A percentile compares a stretch with the other conserved stretches of the same genome.
phyloP scores from a whole-genome alignment of 306 rosid species.

The Cicer pinnatifidum region DNA sequence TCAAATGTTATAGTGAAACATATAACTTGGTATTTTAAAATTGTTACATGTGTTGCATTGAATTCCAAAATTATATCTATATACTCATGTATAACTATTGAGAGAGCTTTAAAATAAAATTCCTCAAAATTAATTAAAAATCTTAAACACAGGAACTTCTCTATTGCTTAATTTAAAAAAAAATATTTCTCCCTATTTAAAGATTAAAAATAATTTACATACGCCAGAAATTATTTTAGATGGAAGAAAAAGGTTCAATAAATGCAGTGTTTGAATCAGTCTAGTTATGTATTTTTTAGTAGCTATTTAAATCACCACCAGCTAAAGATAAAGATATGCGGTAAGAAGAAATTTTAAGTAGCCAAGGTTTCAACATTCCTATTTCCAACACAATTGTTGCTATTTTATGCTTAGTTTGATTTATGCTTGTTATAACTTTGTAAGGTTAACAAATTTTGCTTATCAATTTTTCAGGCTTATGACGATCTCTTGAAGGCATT shows the following conservation, averaged over 20 bases:
- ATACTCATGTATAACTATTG: conserved; percentile 1
- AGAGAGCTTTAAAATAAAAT: not conserved
- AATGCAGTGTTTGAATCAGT: no score
- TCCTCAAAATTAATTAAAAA: not conserved
- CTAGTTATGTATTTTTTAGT: no score
- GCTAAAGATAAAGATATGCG: no score
- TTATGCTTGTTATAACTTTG: conserved; percentile 7
- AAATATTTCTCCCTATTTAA: no score
- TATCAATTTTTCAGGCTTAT: conserved; percentile 71
- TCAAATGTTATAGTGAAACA: not conserved
- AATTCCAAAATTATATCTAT: not conserved
- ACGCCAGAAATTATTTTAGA: not conserved
- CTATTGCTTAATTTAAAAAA: not conserved
- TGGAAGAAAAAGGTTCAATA: no score
- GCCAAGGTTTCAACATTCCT: no score
- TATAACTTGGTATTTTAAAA: not conserved
- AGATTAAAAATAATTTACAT: not conserved
- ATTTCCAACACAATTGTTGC: no score
- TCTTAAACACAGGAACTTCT: not conserved
- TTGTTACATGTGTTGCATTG: not conserved
- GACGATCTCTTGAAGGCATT: conserved; percentile 87
- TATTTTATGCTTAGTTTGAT: not conserved
- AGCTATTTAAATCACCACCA: no score
- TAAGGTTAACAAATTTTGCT: conserved; percentile 5
- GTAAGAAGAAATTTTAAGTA: no score